Base-by-base conservation (phyloP, 768 basidiomycete species). In the Calocera viscosa region DNA sequence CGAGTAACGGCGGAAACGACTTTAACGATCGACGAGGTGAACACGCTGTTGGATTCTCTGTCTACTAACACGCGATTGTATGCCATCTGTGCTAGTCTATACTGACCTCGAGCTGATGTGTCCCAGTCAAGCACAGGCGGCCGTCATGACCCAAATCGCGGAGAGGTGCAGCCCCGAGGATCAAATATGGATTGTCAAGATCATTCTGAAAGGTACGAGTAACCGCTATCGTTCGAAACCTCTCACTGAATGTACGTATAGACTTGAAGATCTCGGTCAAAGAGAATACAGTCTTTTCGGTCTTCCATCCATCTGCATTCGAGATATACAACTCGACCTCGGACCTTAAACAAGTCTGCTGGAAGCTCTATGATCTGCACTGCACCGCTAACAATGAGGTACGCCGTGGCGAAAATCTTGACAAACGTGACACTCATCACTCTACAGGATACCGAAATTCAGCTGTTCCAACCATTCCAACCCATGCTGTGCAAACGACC, bases 291-390 rank as follows among this genome's bases (percentile, higher is more conserved):
- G 88, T 98, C 0, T 87, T 99, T 69, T 78, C 86, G 0, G 87
- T 92, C 7, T 92, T 97, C 72, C 96, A 99, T 76, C 90, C 91
- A 0, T 94, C 98, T 71, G 94, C 95, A 0, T 87, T 91, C 69
- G 90, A 92, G 73, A 77, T 96, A 8, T 99, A 91, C 79, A 97
- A 97, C 74, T 94, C 93, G 0, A 97, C 93, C 74, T 97, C 94
- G 0, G 94, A 98, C 75, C 80, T 98, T 53, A 94, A 94, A 79
- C 90, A 90, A 67, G 91, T 99, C 1, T 87, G 86, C 34, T 97
- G 89, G 87, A 87, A 88, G 65, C 79, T 99, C 1, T 88, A 87
- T 80, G 86, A 96, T 74, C 86, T 88, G 0, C 78, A 81, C 1
- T 60, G 53, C 81, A 82, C 60, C 81, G 90, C 43, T 16, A 83